Base-by-base conservation (phyloP, 345 rosid genomes). In the Rhodomyrtus tomentosa region DNA sequence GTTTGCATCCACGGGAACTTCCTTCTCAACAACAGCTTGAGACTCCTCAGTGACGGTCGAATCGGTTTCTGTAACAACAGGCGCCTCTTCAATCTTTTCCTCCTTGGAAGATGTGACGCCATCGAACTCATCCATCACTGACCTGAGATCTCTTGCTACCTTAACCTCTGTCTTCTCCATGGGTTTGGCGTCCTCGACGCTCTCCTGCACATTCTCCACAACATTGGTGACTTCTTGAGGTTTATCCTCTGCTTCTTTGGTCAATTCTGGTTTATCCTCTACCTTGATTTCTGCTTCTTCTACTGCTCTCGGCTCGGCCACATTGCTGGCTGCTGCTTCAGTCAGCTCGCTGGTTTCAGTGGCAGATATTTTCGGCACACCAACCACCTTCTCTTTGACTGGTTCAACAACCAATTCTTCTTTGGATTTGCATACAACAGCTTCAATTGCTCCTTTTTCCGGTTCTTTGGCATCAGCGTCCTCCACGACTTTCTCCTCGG, bases 381-480 rank as follows among this genome's bases (percentile, higher is more conserved):
- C 79, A 68, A 22, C 50, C 14, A 6, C 36, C 45, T 72, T 52
- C 50, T 84, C 85, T 45, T 48, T 42, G 48, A 58, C 80, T 13
- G 21, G 80, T 45, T 81, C 83, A 55, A 68, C 52, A 45, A 55
- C 83, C 52, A 38, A 52, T 81, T 49, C 85, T 50, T 83, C 86
- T 36, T 49, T 52, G 10, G 59, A 11, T 52, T 86, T 55, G n/a
- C 40, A 27, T 25, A 51, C 51, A 42, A 20, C 85, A 7, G 25
- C 51, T 68, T 54, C 68, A 40, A 27, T 22, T 36, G 54, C 83
- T 6, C n/a, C 86, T 42, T 83, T 85, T 82, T 74, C 85, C 51
- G 22, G 24, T 82, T 68, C 87, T 32, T n/a, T 48, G 16, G 42
- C 68, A n/a, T 50, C 87, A 13, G 81, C 80, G 87, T 84, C 87